A percentile compares a stretch with the other conserved stretches of the same genome.
Evolutionary conservation across 352 stramenopile species (phyloP).

Genomic region (Phytopythium montanum): DNA sequence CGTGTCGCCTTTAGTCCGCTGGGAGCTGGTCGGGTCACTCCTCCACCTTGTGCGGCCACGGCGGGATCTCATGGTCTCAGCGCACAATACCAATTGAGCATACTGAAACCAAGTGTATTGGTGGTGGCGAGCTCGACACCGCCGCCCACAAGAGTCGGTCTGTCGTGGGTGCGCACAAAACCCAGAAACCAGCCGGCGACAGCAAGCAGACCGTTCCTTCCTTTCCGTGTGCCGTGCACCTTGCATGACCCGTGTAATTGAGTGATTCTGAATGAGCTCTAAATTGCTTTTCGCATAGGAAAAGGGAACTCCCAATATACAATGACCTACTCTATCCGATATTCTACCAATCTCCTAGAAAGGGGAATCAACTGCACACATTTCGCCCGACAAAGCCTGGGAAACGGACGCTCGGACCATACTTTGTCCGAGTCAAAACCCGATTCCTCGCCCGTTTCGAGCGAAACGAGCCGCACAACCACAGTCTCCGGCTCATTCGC

Average conservation of each 20-base stretch:
- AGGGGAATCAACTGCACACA: too few species aligned
- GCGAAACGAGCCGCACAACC: neutral
- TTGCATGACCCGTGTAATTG: too few species aligned
- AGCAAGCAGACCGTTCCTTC: neutral
- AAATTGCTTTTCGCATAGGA: too few species aligned
- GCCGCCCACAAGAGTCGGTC: neutral
- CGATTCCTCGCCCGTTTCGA: neutral
- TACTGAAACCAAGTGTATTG: too few species aligned
- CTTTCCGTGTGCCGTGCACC: too few species aligned
- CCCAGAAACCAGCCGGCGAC: constrained; percentile 7
- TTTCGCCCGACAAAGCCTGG: neutral
- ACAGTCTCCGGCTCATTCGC: neutral
- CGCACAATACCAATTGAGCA: too few species aligned
- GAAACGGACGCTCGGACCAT: constrained; percentile 6
- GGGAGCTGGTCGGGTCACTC: neutral
- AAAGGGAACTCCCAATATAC: too few species aligned
- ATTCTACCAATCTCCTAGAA: too few species aligned
- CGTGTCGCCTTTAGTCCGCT: neutral
- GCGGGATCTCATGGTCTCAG: neutral
- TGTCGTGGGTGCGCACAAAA: constrained; percentile 2
- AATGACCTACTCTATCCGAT: too few species aligned
- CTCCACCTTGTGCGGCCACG: neutral
- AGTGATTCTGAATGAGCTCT: too few species aligned
- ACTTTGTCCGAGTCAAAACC: constrained; percentile 14
- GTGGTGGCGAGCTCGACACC: neutral